Conservation (phyloP, 2,329 filamentous ascomycete genomes). For the Nemania bipapillata region DNA sequence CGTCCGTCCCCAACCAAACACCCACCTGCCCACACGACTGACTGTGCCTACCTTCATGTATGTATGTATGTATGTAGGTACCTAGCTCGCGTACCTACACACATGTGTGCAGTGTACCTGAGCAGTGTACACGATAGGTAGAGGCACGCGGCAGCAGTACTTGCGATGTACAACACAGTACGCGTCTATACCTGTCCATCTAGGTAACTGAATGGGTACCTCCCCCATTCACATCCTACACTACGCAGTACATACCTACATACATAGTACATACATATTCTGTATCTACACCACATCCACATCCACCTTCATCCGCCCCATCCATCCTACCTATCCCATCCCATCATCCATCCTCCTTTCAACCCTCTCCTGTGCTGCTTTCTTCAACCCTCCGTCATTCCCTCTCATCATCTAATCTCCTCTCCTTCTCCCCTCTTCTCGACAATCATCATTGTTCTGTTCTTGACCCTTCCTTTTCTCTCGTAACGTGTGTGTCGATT, state of each 20-base stretch:
- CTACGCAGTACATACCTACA: not conserved
- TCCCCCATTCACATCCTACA: too few relatives aligned
- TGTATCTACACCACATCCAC: not conserved
- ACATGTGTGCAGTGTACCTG: too few relatives aligned
- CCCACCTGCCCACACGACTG: not conserved
- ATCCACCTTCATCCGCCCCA: not conserved
- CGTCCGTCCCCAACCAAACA: constrained; percentile 13
- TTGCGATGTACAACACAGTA: too few relatives aligned
- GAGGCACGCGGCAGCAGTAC: not conserved
- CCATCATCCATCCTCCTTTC: constrained; percentile 33
- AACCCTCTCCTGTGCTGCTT: constrained; percentile 25
- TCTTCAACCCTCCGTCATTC: constrained; percentile 39
- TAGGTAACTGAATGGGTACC: too few relatives aligned
- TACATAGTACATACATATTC: not conserved
- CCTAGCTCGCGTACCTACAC: not conserved
- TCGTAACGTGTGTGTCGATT: constrained; percentile 27
- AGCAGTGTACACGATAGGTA: not conserved
- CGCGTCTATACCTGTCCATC: too few relatives aligned
- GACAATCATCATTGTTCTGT: constrained; percentile 37
- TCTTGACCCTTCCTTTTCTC: constrained; percentile 33
- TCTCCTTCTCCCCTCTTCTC: constrained; percentile 39
- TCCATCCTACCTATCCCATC: constrained; percentile 7
- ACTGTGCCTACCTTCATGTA: too few relatives aligned
- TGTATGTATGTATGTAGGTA: not conserved
- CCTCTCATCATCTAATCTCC: constrained; percentile 35